These are phyloP conservation scores for Singerocomus rubriflavus DNA, from an alignment of 1,284 basidiomycete species.

Conservation along the genomic window DNA sequence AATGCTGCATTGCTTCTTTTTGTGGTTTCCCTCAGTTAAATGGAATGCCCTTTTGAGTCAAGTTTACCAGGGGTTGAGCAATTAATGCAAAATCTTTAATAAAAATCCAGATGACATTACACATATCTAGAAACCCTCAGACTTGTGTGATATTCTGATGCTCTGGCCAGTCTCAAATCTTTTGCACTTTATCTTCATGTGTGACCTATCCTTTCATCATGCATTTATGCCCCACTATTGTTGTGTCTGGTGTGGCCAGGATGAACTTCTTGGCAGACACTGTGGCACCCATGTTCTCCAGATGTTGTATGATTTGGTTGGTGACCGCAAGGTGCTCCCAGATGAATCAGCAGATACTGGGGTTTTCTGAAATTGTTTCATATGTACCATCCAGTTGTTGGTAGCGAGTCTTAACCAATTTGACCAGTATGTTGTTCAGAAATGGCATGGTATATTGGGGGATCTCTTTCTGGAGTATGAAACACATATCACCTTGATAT, in stretches of 20 bases:
- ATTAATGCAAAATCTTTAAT: too few relatives aligned
- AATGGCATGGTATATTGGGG: neutral
- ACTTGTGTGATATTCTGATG: too few relatives aligned
- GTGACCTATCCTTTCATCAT: neutral
- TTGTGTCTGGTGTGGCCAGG: neutral
- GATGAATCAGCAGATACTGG: accelerated
- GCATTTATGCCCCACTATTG: neutral
- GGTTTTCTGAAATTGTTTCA: neutral
- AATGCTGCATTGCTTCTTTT: too few relatives aligned
- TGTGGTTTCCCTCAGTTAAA: too few relatives aligned
- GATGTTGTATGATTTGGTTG: neutral
- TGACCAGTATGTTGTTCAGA: neutral
- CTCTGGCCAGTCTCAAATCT: neutral
- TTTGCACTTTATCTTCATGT: neutral
- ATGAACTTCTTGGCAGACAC: neutral
- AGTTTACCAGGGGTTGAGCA: too few relatives aligned
- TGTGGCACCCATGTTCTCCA: neutral
- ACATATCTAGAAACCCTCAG: too few relatives aligned
- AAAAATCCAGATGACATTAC: too few relatives aligned
- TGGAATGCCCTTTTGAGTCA: too few relatives aligned
- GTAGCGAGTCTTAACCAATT: neutral
- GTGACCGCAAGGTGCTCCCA: neutral
- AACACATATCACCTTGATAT: neutral
- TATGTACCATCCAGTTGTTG: neutral
- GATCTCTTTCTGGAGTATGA: neutral